These are phyloP conservation scores for Trametes sanguinea DNA, from an alignment of 768 basidiomycete genomes.

Conservation along the genomic window DNA sequence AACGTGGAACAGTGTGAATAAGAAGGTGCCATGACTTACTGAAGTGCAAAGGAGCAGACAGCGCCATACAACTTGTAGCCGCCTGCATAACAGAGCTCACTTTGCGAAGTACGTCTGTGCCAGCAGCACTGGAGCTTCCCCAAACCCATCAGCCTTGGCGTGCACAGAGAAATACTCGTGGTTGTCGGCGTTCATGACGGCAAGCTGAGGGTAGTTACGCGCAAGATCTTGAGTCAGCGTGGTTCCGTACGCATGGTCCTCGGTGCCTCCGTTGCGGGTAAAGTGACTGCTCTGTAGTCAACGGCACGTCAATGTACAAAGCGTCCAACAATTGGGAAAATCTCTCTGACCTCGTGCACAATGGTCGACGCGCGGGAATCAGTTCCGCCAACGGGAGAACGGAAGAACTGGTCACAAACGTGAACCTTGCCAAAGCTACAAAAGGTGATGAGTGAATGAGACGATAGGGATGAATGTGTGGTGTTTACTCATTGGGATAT, in stretches of 20 bases:
- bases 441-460: not conserved
- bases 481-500: constrained; percentile 5
- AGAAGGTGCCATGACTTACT: too few species aligned
- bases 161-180: constrained; percentile 34
- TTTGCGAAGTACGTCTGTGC: too few species aligned
- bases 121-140: too few species aligned
- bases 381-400: constrained; percentile 37
- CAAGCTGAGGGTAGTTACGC: constrained; percentile 36
- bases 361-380: constrained; percentile 38
- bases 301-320: not conserved
- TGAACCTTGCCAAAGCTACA: constrained; percentile 8
- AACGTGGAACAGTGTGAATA: too few species aligned
- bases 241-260: constrained; percentile 46
- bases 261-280: constrained; percentile 40
- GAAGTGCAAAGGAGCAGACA: too few species aligned
- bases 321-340: too few species aligned
- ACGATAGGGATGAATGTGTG: not conserved
- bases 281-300: constrained; percentile 40
- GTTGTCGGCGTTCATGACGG: constrained; percentile 42
- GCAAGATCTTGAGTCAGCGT: constrained; percentile 41
- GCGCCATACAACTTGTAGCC: too few species aligned
- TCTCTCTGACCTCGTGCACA: constrained; percentile 13
- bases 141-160: not conserved
- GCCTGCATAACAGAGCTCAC: too few species aligned
- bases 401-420: constrained; percentile 13